Evolutionary conservation across 2,329 filamentous ascomycete genomes (phyloP).

Genomic region (Exophiala xenobiotica): DNA sequence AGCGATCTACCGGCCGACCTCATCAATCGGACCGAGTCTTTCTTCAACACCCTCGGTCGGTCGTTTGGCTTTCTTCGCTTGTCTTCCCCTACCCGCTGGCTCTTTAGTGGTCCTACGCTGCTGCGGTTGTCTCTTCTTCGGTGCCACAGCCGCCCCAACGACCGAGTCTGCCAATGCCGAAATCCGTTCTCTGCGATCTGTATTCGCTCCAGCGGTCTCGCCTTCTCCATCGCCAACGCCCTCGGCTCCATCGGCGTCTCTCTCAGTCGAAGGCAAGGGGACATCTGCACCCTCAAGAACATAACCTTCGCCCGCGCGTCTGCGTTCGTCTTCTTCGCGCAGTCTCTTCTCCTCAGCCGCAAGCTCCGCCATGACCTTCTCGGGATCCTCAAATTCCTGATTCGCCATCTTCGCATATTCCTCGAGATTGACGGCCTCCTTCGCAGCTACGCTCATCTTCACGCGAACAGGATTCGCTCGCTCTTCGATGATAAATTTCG

Average conservation of each 20-base stretch:
- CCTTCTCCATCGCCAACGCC: conserved; percentile 2
- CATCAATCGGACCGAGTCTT: conserved; percentile 24
- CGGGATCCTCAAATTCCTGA: conserved; percentile 45
- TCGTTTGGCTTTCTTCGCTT: conserved; percentile 19
- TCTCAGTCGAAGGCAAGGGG: conserved; percentile 36
- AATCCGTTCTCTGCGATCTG: conserved; percentile 10
- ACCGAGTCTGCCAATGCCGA: conserved; percentile 15
- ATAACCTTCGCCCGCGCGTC: conserved; percentile 28
- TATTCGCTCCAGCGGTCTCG: not conserved
- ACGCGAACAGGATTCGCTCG: conserved; percentile 54
- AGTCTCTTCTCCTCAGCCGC: conserved; percentile 45
- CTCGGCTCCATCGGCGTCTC: conserved; percentile 29
- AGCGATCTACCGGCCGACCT: conserved; percentile 13
- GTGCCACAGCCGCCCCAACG: conserved; percentile 7
- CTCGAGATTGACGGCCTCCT: conserved; percentile 44
- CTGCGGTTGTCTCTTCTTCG: conserved; percentile 16
- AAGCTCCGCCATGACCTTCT: conserved; percentile 47
- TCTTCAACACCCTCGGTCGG: conserved; percentile 27
- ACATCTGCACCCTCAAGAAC: conserved; percentile 31
- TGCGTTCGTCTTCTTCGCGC: conserved; percentile 41
- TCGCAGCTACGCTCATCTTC: conserved; percentile 50
- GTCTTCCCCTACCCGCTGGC: conserved; percentile 13
- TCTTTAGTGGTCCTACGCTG: conserved; percentile 14
- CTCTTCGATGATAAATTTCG: conserved; percentile 64
- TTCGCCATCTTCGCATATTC: conserved; percentile 49